Evolutionary conservation across 2,329 filamentous ascomycete species (phyloP).

Genomic region (Colletotrichum siamense): DNA sequence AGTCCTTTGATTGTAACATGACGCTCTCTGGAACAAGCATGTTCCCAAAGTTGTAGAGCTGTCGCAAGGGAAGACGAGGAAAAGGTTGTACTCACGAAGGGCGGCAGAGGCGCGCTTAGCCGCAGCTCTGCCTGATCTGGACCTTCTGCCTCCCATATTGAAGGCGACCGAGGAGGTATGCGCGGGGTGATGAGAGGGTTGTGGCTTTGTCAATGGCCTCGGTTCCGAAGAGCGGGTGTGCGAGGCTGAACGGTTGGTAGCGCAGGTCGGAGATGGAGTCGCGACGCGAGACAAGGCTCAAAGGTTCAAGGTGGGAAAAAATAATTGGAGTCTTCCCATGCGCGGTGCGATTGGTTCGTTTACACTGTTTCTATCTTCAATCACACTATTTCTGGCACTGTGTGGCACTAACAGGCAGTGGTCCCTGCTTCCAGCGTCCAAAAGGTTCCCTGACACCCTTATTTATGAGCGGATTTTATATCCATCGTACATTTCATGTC

Average conservation of each 20-base stretch:
- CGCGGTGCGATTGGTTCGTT: background rate
- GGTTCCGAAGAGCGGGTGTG: background rate
- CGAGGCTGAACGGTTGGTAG: conserved; percentile 10
- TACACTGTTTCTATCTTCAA: accelerated
- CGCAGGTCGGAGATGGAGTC: conserved; percentile 17
- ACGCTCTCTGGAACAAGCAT: conserved; percentile 19
- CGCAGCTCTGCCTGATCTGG: conserved; percentile 57
- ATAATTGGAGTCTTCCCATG: background rate
- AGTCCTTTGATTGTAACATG: background rate
- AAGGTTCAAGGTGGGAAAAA: conserved; percentile 1
- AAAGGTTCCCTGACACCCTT: background rate
- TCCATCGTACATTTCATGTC: background rate
- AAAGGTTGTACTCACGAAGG: conserved; percentile 46
- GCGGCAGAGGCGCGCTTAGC: conserved; percentile 59
- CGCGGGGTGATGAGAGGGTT: background rate
- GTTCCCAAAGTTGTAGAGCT: conserved; percentile 29
- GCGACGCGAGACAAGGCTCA: conserved; percentile 19
- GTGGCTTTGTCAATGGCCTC: background rate
- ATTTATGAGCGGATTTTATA: background rate
- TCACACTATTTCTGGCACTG: accelerated
- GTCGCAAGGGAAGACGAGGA: background rate
- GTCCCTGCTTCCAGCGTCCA: background rate
- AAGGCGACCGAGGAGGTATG: background rate
- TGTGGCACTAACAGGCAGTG: background rate
- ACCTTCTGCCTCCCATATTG: conserved; percentile 17